These are phyloP conservation scores for Lathyrus sativus DNA, from an alignment of 306 rosid genomes.

Conservation along the genomic window DNA sequence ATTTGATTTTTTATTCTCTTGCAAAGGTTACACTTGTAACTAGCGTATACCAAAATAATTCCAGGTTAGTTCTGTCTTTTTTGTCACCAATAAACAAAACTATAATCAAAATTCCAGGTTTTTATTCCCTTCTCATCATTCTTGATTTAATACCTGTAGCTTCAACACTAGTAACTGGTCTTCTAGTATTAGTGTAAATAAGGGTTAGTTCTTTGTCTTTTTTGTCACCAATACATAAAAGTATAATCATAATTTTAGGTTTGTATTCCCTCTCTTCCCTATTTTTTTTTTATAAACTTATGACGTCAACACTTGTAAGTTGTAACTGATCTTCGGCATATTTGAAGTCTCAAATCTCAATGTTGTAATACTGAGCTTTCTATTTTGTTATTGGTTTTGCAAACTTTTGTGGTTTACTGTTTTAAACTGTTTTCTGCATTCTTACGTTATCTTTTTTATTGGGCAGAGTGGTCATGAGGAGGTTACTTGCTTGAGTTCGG, in stretches of 20 bases:
- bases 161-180: not conserved
- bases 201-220: not conserved
- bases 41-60: not conserved
- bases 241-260: not conserved
- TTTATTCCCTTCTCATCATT: not conserved
- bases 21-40: not conserved
- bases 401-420: not conserved
- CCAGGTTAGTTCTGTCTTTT: not conserved
- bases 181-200: not conserved
- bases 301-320: not conserved
- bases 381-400: not conserved
- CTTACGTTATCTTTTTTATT: not conserved
- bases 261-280: not conserved
- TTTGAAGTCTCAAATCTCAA: too few species aligned
- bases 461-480: constrained; percentile 38
- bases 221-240: not conserved
- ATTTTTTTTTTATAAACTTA: not conserved
- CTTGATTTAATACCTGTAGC: not conserved
- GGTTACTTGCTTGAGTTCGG: not conserved
- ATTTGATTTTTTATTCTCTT: not conserved
- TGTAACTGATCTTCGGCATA: constrained; percentile 2
- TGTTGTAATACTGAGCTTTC: not conserved
- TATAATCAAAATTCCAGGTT: not conserved
- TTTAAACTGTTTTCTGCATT: not conserved
- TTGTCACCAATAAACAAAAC: not conserved